These are phyloP conservation scores for Fusarium nygamai DNA, from an alignment of 2,329 filamentous ascomycete species.

Conservation along the genomic window DNA sequence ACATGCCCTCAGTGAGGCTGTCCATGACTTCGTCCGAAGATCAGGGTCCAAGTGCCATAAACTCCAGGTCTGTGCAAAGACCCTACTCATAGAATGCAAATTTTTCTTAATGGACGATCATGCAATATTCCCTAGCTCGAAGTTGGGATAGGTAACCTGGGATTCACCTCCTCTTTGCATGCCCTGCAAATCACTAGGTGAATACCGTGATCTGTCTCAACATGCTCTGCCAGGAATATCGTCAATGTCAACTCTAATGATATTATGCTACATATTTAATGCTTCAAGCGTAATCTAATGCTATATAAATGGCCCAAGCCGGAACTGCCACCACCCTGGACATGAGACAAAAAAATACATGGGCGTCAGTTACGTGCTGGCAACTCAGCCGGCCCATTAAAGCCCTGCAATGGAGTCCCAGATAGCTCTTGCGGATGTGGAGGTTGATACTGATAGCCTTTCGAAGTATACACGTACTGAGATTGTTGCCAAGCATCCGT, in stretches of 20 bases:
- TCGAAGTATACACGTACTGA: background rate
- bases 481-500: conserved; percentile 11
- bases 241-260: background rate
- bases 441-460: background rate
- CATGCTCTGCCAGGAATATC: background rate
- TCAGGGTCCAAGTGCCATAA: background rate
- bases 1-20: background rate
- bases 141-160: background rate
- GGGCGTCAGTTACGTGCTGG: conserved; percentile 22
- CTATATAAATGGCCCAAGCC: background rate
- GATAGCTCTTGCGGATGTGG: conserved; percentile 17
- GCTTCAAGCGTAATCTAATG: background rate
- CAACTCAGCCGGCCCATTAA: conserved; percentile 13
- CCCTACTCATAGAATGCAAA: background rate
- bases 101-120: background rate
- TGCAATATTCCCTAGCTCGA: background rate
- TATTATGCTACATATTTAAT: background rate
- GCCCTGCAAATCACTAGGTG: background rate
- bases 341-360: background rate
- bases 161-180: background rate
- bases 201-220: background rate
- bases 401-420: conserved; percentile 10
- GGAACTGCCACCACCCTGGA: background rate
- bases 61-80: background rate
- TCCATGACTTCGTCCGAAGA: background rate